These are phyloP conservation scores for Agaricus bisporus DNA, from an alignment of 768 basidiomycete species.

Conservation along the genomic window DNA sequence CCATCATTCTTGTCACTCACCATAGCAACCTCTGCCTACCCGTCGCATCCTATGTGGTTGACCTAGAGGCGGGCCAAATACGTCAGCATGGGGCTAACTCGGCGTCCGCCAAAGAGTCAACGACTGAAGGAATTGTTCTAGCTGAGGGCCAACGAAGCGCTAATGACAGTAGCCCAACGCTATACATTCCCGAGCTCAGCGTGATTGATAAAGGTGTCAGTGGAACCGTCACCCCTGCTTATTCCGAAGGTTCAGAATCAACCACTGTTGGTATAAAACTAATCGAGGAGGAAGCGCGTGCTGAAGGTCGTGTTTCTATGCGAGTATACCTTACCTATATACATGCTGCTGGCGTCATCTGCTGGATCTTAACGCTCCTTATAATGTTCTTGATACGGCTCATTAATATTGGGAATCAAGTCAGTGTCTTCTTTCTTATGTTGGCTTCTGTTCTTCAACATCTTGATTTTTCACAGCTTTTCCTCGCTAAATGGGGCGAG, in stretches of 20 bases:
- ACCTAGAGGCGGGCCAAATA: conserved; percentile 45
- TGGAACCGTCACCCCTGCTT: not conserved
- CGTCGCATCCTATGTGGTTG: conserved; percentile 60
- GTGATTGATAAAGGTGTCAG: not conserved
- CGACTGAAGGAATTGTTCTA: conserved; percentile 40
- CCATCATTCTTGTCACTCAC: conserved; percentile 81
- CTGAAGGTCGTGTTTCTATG: conserved; percentile 58
- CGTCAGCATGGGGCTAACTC: conserved; percentile 44
- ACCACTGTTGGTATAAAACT: conserved; percentile 39
- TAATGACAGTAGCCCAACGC: conserved; percentile 15
- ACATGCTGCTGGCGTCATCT: conserved; percentile 48
- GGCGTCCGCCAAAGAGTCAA: conserved; percentile 36
- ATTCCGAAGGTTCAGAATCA: not conserved
- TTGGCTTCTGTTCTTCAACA: not conserved
- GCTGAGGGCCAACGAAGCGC: conserved; percentile 35
- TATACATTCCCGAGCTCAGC: not conserved
- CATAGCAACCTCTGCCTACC: conserved; percentile 71
- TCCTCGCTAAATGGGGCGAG: conserved; percentile 64
- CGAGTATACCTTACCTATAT: conserved; percentile 61
- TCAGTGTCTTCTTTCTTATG: conserved; percentile 17
- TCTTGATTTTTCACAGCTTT: conserved; percentile 35
- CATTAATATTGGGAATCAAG: conserved; percentile 55
- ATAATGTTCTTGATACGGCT: conserved; percentile 49
- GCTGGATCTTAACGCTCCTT: conserved; percentile 48
- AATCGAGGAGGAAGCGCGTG: conserved; percentile 55